Percentiles rank a stretch among this genome's conserved stretches.
Conservation (phyloP, 225 moss, liverwort and hornwort species). For the Pseudisothecium myosuroides region DNA sequence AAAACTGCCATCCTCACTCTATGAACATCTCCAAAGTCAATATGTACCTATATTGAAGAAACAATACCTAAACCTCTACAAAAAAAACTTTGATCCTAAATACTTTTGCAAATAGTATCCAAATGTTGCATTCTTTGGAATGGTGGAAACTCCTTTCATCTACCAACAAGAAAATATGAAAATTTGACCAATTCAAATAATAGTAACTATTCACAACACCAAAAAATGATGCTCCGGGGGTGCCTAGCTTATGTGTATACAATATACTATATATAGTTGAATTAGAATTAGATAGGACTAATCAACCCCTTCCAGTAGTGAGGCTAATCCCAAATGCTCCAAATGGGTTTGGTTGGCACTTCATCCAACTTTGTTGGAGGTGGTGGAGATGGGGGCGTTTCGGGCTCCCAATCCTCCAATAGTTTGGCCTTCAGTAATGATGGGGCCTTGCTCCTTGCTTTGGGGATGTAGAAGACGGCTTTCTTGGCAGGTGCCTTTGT, state of each 20-base stretch:
- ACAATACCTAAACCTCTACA: too few relatives aligned
- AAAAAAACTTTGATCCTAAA: not conserved
- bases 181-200: not conserved
- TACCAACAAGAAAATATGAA: not conserved
- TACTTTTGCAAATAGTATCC: not conserved
- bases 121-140: not conserved
- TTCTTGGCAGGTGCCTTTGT: not conserved
- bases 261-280: not conserved
- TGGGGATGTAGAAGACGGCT: not conserved
- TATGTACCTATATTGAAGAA: too few relatives aligned
- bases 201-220: not conserved
- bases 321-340: not conserved
- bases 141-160: not conserved
- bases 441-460: not conserved
- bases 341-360: not conserved
- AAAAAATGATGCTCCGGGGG: not conserved
- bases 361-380: rapidly evolving
- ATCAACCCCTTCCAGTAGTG: not conserved
- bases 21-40: too few relatives aligned
- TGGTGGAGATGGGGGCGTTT: not conserved
- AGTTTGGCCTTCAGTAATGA: not conserved
- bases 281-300: not conserved
- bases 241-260: not conserved
- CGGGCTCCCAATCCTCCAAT: not conserved
- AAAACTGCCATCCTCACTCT: too few relatives aligned